Conservation (phyloP, 2,329 filamentous ascomycete genomes). For the Epichloe baconii region DNA sequence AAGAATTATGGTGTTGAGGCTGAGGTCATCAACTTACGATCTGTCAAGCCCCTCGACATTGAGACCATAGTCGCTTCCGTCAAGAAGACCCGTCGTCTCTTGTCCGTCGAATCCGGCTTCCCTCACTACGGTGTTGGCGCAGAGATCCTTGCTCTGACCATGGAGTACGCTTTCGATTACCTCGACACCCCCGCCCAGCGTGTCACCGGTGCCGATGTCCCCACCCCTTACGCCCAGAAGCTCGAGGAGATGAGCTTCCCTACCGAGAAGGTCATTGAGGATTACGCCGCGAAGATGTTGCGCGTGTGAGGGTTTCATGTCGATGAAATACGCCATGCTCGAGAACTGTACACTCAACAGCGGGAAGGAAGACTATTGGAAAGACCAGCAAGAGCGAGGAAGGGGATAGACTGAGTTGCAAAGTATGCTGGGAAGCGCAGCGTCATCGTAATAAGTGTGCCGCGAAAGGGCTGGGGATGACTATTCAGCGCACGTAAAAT, state of each 20-base stretch:
- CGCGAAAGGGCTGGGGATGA: constrained; percentile 9
- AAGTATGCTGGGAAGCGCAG: constrained; percentile 4
- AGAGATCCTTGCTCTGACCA: constrained; percentile 85
- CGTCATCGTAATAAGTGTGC: constrained; percentile 4
- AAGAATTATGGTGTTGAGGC: constrained; percentile 91
- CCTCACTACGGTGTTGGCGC: constrained; percentile 86
- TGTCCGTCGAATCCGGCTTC: constrained; percentile 91
- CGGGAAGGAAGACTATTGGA: background rate
- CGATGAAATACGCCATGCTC: background rate
- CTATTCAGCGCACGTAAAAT: constrained; percentile 7
- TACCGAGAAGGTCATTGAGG: constrained; percentile 72
- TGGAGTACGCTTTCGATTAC: constrained; percentile 98
- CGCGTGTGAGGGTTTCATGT: constrained; percentile 41
- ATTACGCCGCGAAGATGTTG: constrained; percentile 81
- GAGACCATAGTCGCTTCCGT: constrained; percentile 92
- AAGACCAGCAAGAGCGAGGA: background rate
- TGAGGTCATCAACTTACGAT: constrained; percentile 96
- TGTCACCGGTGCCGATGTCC: constrained; percentile 92
- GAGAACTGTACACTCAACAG: background rate
- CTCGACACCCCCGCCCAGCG: constrained; percentile 86
- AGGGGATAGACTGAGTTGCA: background rate
- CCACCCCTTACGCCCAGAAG: constrained; percentile 85
- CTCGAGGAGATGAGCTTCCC: constrained; percentile 96
- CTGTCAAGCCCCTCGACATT: constrained; percentile 90
- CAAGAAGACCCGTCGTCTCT: constrained; percentile 92